Evolutionary conservation across 768 basidiomycete genomes (phyloP).

Genomic region (Lactarius trivialis): DNA sequence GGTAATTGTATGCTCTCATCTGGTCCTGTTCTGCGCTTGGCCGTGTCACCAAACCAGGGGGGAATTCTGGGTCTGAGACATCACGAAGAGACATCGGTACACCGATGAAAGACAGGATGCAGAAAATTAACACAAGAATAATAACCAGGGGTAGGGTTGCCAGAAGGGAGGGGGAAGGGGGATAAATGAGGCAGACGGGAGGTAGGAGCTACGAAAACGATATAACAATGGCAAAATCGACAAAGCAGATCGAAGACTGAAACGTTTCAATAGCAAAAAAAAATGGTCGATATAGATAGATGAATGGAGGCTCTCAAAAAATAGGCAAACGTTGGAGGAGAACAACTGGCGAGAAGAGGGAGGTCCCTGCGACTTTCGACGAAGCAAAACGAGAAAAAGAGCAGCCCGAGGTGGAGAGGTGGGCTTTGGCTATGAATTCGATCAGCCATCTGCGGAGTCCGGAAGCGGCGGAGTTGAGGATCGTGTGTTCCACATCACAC

Average conservation of each 20-base stretch:
- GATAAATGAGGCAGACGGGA: slow-evolving; percentile 29
- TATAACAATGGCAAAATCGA: slow-evolving; percentile 28
- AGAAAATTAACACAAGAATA: slow-evolving; percentile 5
- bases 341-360: neutral
- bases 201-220: slow-evolving; percentile 29
- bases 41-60: neutral
- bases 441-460: slow-evolving; percentile 23
- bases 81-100: slow-evolving; percentile 14
- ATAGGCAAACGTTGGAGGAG: slow-evolving; percentile 12
- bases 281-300: slow-evolving; percentile 28
- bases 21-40: slow-evolving; percentile 9
- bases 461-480: slow-evolving; percentile 24
- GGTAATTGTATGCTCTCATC: slow-evolving; percentile 9
- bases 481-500: slow-evolving; percentile 9
- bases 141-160: neutral
- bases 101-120: neutral
- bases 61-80: slow-evolving; percentile 6
- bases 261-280: slow-evolving; percentile 31
- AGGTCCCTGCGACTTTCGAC: slow-evolving; percentile 7
- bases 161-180: slow-evolving; percentile 8
- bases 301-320: slow-evolving; percentile 12
- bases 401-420: slow-evolving; percentile 28
- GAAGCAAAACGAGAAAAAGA: slow-evolving; percentile 27
- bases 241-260: slow-evolving; percentile 30
- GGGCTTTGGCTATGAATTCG: slow-evolving; percentile 14